Evolutionary conservation across 345 rosid species (phyloP).

Genomic region (Hibiscus trionum): DNA sequence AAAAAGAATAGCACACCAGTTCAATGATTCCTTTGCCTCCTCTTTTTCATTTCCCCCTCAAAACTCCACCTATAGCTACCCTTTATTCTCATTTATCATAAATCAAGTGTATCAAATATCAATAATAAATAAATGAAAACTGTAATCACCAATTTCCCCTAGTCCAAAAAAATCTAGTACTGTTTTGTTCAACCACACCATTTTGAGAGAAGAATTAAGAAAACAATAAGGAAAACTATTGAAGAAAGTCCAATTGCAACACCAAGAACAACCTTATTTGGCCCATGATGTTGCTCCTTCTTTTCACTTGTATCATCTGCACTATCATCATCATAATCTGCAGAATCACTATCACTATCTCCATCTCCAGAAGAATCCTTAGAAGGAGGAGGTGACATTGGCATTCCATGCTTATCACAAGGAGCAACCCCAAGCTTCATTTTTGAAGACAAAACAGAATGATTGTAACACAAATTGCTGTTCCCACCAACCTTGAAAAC

Average conservation of each 20-base stretch:
- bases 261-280: conserved; percentile 81
- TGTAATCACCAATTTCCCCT: conserved; percentile 20
- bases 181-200: conserved; percentile 47
- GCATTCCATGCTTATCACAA: conserved; percentile 86
- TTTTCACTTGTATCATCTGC: conserved; percentile 30
- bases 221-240: conserved; percentile 72
- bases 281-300: conserved; percentile 54
- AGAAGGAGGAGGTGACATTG: conserved; percentile 72
- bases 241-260: conserved; percentile 79
- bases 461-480: conserved; percentile 70
- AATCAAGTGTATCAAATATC: conserved; percentile 15
- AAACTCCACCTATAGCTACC: conserved; percentile 10
- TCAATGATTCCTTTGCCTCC: conserved; percentile 12
- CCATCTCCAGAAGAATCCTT: conserved; percentile 34
- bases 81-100: background rate
- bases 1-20: conserved; percentile 19
- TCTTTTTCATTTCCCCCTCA: background rate
- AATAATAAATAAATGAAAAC: conserved; percentile 23
- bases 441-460: conserved; percentile 52
- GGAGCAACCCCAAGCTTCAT: conserved; percentile 73
- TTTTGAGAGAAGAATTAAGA: conserved; percentile 66
- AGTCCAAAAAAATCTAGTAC: conserved; percentile 10
- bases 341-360: conserved; percentile 23
- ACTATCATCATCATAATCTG: conserved; percentile 38
- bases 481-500: conserved; percentile 74